Evolutionary conservation across 345 rosid species (phyloP), one percentile per base, ranked within the genome.

Genomic region (Citrus trifoliata): DNA sequence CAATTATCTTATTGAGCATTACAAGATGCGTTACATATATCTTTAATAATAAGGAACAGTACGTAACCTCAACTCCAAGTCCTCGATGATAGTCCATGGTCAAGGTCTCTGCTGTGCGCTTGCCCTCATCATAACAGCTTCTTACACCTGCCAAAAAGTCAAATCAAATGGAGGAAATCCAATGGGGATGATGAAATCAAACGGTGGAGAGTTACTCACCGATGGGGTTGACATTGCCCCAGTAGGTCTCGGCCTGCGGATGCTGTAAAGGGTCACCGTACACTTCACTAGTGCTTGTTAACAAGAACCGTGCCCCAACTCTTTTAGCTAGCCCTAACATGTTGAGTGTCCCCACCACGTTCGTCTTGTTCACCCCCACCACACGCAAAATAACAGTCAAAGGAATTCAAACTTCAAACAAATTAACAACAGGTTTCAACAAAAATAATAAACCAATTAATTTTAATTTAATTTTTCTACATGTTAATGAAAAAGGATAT

Each of bases 251-350:
- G 8, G 82, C 87, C 83, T 93, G 98, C 21, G 98, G 98, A 70
- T 93, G 96, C 83, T 93, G 93, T 2, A 93, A 82, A 67, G 96
- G 96, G 80, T 93, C 98, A 18, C 98, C 98, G 40, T 92, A 93
- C n/a, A 93, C 96, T 81, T 93, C 98, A 71, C 98, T 93, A n/a
- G 96, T 93, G 82, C 98, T 93, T n/a, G 98, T 93, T 18, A 93
- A 81, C 71, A 93, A 77, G 87, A 93, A 93, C 24, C 98, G 86
- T 0, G 98, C 98, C 37, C 94, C 93, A 10, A 93, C 89, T 67
- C 98, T 78, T 82, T 93, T 93, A 0, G 98, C 98, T 27, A 93
- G 80, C 21, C 98, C 98, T 22, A 93, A 80, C 96, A 93, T 90
- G 87, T 92, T 93, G 77, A 93, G 69, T 12, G 98, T 93, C 13